Base-by-base conservation (phyloP, 768 basidiomycete species). In the Rhodotorula diobovata region DNA sequence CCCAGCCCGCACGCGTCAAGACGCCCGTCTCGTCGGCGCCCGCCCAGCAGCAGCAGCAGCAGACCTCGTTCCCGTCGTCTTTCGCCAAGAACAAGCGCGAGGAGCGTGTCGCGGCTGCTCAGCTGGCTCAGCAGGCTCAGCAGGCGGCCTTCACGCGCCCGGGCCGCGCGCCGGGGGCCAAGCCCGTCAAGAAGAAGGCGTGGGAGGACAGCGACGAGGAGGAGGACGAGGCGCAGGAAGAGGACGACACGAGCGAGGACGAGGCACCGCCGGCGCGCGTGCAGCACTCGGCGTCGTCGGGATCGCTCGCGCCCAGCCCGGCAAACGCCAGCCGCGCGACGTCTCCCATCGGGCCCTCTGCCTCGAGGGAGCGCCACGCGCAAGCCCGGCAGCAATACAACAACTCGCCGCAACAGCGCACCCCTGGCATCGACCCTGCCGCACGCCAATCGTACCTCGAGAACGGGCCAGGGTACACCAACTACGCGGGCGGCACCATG, bases 41-140 rank as follows among this genome's bases (percentile, higher is more conserved):
- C 8, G 41, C 41, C 41, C 41, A 43, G 41, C n/a, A n/a, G n/a
- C n/a, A n/a, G 34, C 76, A 76, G 18, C 61, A 70, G 37, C 76
- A 76, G 16, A 63, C 81, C 2, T 85, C 86, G 64, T 89, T 85
- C 81, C 87, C 87, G 63, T 94, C 93, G 0, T 93, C 94, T 8
- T 97, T 97, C 79, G 90, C 92, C 0, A 88, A 88, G 4, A 90
- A 89, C 28, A 89, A 86, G 77, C 87, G 88, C 73, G 86, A 87
- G 32, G 89, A 97, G 78, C 85, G 95, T 63, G 89, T 90, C 76
- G 89, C 90, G 15, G 90, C 89, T 78, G 84, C 86, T 23, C 88
- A 94, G 77, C 91, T 89, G 20, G 56, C 91, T 43, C 86, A 91
- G 54, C 89, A 89, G 51, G 55, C 90, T 50, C 86, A 91, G 56